phyloP scores from a whole-genome alignment of 179 eudicot genomes.

The Pouteria campechiana region DNA sequence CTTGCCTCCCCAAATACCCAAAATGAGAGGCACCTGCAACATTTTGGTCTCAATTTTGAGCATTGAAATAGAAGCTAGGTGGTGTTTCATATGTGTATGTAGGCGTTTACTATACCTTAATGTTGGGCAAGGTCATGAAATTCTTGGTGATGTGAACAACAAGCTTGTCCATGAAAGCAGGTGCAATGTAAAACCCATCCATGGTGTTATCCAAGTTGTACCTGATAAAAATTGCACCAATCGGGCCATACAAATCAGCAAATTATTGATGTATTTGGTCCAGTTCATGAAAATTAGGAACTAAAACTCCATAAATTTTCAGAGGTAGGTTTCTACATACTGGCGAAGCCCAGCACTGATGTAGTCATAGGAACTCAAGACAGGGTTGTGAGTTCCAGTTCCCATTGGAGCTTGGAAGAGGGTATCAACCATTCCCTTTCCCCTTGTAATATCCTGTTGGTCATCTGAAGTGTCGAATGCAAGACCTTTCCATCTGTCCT shows the following conservation, averaged over 20 bases:
- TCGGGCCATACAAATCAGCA: too few species aligned
- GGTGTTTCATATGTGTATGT: not conserved
- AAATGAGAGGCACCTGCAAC: constrained; percentile 56
- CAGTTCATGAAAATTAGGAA: not conserved
- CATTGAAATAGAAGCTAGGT: too few species aligned
- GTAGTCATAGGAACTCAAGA: constrained; percentile 66
- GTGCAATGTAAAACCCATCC: constrained; percentile 70
- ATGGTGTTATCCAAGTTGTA: constrained; percentile 51
- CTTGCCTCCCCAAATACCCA: constrained; percentile 94
- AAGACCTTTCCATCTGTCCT: constrained; percentile 67
- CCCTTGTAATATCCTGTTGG: constrained; percentile 85
- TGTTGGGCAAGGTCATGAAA: constrained; percentile 80
- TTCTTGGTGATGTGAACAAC: constrained; percentile 72
- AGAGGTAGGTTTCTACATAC: constrained; percentile 17
- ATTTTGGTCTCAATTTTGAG: too few species aligned
- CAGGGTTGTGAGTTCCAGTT: constrained; percentile 57
- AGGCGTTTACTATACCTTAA: constrained; percentile 27
- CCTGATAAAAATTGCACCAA: too few species aligned
- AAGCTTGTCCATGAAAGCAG: constrained; percentile 85
- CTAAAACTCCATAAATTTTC: not conserved
- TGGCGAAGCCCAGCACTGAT: constrained; percentile 48
- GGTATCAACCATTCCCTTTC: constrained; percentile 81
- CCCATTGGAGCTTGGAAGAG: constrained; percentile 80
- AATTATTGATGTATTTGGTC: not conserved
- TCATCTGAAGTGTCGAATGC: constrained; percentile 60